Conservation (phyloP, 2,329 filamentous ascomycete genomes). For the Penicillium sp. region DNA sequence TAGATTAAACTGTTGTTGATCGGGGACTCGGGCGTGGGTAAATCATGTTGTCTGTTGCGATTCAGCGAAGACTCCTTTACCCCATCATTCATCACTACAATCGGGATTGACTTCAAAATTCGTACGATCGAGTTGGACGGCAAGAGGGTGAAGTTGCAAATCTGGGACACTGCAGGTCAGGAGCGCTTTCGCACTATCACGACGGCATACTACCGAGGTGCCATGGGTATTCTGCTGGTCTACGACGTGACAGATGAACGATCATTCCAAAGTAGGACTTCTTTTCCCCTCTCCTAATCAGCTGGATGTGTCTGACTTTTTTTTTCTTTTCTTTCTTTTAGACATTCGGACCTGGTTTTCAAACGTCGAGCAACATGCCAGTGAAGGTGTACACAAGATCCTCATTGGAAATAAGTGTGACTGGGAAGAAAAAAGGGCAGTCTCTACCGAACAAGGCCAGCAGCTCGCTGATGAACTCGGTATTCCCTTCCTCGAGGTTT, state of each 20-base stretch:
- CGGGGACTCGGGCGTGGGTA: slow-evolving; percentile 93
- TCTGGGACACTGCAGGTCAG: slow-evolving; percentile 98
- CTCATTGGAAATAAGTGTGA: slow-evolving; percentile 99
- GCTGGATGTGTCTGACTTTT: neutral
- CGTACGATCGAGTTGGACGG: slow-evolving; percentile 98
- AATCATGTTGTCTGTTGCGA: slow-evolving; percentile 93
- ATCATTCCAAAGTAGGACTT: slow-evolving; percentile 82
- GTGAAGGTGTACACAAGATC: slow-evolving; percentile 99
- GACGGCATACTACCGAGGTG: slow-evolving; percentile 95
- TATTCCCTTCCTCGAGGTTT: slow-evolving; percentile 97
- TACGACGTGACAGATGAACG: slow-evolving; percentile 98
- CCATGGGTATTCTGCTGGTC: slow-evolving; percentile 95
- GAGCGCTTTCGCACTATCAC: slow-evolving; percentile 99
- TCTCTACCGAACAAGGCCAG: slow-evolving; percentile 90
- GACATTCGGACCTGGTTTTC: slow-evolving; percentile 99
- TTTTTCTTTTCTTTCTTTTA: slow-evolving; percentile 38
- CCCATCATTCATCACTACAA: slow-evolving; percentile 96
- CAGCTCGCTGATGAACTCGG: slow-evolving; percentile 91
- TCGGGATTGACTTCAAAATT: slow-evolving; percentile 99
- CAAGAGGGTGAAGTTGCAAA: slow-evolving; percentile 98
- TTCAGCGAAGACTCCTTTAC: slow-evolving; percentile 98
- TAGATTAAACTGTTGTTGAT: slow-evolving; percentile 97
- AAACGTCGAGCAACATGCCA: slow-evolving; percentile 97
- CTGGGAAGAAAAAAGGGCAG: slow-evolving; percentile 97
- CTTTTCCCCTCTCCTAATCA: neutral